Evolutionary conservation across 2,329 filamentous ascomycete species (phyloP).

Genomic region (Diaporthe citri): DNA sequence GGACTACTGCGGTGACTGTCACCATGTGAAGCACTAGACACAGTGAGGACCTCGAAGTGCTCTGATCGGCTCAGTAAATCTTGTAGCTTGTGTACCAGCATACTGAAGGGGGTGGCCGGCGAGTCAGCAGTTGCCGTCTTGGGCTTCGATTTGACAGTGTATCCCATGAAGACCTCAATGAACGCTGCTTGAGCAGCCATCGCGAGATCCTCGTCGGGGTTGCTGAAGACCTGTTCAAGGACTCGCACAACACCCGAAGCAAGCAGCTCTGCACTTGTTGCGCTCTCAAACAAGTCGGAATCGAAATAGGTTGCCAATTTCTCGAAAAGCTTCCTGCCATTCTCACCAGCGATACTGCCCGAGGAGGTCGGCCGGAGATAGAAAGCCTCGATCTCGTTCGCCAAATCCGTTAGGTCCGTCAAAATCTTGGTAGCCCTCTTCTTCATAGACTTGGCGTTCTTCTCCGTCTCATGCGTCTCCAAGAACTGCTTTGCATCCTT

Average conservation of each 20-base stretch:
- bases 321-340: constrained; percentile 77
- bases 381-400: constrained; percentile 77
- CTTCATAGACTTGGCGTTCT: constrained; percentile 78
- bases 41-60: constrained; percentile 97
- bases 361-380: constrained; percentile 69
- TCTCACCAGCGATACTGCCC: constrained; percentile 57
- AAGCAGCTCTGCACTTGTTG: constrained; percentile 94
- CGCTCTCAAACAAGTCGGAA: constrained; percentile 88
- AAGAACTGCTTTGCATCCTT: constrained; percentile 86
- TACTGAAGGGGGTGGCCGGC: constrained; percentile 86
- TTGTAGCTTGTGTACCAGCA: constrained; percentile 93
- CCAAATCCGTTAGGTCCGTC: constrained; percentile 77
- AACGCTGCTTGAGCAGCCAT: constrained; percentile 84
- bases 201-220: constrained; percentile 71
- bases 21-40: constrained; percentile 75
- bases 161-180: constrained; percentile 91
- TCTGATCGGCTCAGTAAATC: constrained; percentile 96
- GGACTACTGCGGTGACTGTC: constrained; percentile 86
- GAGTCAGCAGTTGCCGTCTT: constrained; percentile 76
- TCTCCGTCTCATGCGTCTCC: constrained; percentile 83
- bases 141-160: constrained; percentile 73
- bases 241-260: constrained; percentile 90
- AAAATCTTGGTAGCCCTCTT: constrained; percentile 84
- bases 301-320: constrained; percentile 88
- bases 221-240: constrained; percentile 84